Evolutionary conservation across 805 yeast species (phyloP).

Genomic region (Candida easanensis): DNA sequence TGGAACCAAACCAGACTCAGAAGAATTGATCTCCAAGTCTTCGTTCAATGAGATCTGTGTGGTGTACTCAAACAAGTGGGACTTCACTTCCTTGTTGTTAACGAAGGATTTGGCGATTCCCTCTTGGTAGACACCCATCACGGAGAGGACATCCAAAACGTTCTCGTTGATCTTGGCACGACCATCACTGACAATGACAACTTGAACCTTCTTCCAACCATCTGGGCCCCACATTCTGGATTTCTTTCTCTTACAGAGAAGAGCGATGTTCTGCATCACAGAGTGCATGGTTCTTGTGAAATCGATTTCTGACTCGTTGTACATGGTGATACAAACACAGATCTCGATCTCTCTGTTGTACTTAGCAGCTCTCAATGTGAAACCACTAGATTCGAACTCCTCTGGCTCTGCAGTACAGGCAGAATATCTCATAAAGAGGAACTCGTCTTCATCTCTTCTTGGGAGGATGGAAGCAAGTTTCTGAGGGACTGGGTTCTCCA

Average conservation of each 20-base stretch:
- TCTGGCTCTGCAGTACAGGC: conserved; percentile 96
- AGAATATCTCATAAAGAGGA: conserved; percentile 93
- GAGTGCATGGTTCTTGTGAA: conserved; percentile 94
- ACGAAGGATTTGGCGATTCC: conserved; percentile 95
- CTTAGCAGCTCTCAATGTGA: conserved; percentile 81
- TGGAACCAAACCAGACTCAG: conserved; percentile 87
- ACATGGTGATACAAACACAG: conserved; percentile 93
- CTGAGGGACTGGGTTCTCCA: conserved; percentile 93
- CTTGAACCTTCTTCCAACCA: conserved; percentile 96
- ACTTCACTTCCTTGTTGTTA: conserved; percentile 85
- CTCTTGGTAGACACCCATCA: conserved; percentile 95
- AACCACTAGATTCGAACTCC: conserved; percentile 75
- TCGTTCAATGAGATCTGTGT: conserved; percentile 93
- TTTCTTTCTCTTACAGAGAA: conserved; percentile 74
- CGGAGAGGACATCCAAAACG: conserved; percentile 83
- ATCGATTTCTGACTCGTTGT: conserved; percentile 88
- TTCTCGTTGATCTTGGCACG: conserved; percentile 84
- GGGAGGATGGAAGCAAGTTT: conserved; percentile 83
- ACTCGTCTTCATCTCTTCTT: conserved; percentile 86
- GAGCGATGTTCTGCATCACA: conserved; percentile 88
- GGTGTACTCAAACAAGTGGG: conserved; percentile 94
- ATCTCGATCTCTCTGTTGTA: conserved; percentile 89
- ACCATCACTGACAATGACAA: conserved; percentile 90
- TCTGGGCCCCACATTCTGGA: conserved; percentile 94
- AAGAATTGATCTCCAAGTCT: conserved; percentile 84